Evolutionary conservation across 352 stramenopile genomes (phyloP).

Genomic region (Globisporangium paddicum): DNA sequence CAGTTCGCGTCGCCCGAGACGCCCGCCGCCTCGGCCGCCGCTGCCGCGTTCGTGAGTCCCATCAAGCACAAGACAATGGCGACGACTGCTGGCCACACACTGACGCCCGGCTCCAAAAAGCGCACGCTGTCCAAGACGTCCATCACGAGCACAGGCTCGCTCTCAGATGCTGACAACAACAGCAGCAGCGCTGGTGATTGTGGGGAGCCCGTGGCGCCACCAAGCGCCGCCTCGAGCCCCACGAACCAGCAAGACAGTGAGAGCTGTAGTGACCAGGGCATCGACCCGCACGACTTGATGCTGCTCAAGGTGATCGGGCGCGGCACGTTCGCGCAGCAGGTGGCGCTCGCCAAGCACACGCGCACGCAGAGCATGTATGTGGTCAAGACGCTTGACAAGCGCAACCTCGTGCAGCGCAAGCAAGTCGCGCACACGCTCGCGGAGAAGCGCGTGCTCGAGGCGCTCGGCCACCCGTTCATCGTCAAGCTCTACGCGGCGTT

Average conservation of each 20-base stretch:
- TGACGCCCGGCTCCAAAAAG: conserved; percentile 1
- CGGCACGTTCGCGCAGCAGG: conserved; percentile 79
- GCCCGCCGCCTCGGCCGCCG: background rate
- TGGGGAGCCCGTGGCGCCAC: background rate
- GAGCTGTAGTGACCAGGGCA: conserved; percentile 10
- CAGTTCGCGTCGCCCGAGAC: background rate
- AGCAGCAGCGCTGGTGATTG: background rate
- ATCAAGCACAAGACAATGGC: background rate
- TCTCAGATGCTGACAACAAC: background rate
- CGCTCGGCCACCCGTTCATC: conserved; percentile 68
- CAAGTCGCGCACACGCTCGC: conserved; percentile 76
- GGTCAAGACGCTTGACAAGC: conserved; percentile 83
- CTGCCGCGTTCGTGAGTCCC: background rate
- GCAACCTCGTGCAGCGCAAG: conserved; percentile 63
- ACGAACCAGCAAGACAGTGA: background rate
- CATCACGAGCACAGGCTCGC: background rate
- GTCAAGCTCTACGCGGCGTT: conserved; percentile 69
- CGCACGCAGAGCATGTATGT: conserved; percentile 58
- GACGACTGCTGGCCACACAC: background rate
- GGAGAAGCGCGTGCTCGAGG: conserved; percentile 74
- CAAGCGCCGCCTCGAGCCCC: background rate
- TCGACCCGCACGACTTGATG: conserved; percentile 65
- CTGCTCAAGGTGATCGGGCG: conserved; percentile 84
- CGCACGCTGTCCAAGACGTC: background rate
- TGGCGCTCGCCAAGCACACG: conserved; percentile 60